phyloP scores from a whole-genome alignment of 495 filamentous ascomycete genomes.

The Lasiosphaeriaceae sp. region DNA sequence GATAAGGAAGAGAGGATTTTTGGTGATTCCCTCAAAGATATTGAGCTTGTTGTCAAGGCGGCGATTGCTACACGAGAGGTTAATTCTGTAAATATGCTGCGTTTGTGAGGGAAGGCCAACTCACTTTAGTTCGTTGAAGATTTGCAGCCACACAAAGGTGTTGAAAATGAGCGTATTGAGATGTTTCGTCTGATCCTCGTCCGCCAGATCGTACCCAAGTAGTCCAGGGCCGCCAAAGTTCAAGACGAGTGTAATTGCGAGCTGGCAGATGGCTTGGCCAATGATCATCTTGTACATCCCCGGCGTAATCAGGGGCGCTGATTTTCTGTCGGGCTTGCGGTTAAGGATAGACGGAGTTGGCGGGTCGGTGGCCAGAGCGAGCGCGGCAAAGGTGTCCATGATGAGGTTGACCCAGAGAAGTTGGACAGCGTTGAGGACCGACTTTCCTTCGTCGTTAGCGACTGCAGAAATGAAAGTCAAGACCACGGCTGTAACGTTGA shows the following conservation, averaged over 20 bases:
- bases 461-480: conserved; percentile 82
- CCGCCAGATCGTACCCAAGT: conserved; percentile 35
- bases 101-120: conserved; percentile 12
- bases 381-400: conserved; percentile 88
- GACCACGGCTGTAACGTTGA: conserved; percentile 83
- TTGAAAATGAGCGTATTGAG: conserved; percentile 81
- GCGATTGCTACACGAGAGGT: conserved; percentile 36
- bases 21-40: conserved; percentile 77
- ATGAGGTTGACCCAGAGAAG: conserved; percentile 91
- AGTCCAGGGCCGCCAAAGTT: conserved; percentile 70
- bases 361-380: conserved; percentile 82
- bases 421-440: conserved; percentile 82
- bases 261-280: conserved; percentile 78
- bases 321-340: conserved; percentile 72
- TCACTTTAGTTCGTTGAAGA: conserved; percentile 88
- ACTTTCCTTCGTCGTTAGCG: conserved; percentile 59
- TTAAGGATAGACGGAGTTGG: conserved; percentile 73
- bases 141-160: conserved; percentile 94
- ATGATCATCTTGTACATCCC: conserved; percentile 97
- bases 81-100: not conserved
- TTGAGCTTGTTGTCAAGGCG: conserved; percentile 88
- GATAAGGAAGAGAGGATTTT: conserved; percentile 76
- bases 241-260: conserved; percentile 70
- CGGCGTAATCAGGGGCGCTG: conserved; percentile 66
- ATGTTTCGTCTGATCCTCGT: conserved; percentile 28